phyloP scores from a whole-genome alignment of 495 filamentous ascomycete species.

The Podospora australis region DNA sequence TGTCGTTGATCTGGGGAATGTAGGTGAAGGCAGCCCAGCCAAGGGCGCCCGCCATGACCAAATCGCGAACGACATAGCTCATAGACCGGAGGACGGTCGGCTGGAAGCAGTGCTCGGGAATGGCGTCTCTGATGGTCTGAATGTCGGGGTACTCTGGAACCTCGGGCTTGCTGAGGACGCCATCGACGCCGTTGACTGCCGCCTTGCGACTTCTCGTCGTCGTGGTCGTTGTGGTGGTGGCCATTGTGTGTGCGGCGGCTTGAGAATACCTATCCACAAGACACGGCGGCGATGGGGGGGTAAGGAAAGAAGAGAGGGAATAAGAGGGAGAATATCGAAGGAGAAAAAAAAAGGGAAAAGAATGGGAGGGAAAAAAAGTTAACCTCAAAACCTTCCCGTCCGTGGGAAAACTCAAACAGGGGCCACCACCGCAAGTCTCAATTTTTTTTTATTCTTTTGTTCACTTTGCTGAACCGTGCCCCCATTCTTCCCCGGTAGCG shows the following conservation, averaged over 20 bases:
- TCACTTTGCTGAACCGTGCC: neutral
- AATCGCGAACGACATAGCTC: slow-evolving; percentile 63
- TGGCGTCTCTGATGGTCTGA: slow-evolving; percentile 71
- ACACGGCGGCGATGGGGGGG: neutral
- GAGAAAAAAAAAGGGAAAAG: neutral
- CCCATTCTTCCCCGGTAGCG: no score
- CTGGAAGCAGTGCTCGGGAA: slow-evolving; percentile 75
- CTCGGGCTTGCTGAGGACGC: slow-evolving; percentile 43
- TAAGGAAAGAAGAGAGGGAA: neutral
- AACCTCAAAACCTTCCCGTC: neutral
- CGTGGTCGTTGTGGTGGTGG: slow-evolving; percentile 25
- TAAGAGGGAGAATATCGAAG: neutral
- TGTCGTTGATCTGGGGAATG: slow-evolving; percentile 51
- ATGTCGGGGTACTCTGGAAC: slow-evolving; percentile 63
- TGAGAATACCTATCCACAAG: neutral
- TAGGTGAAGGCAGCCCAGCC: slow-evolving; percentile 62
- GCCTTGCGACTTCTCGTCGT: slow-evolving; percentile 17
- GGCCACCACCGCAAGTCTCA: neutral
- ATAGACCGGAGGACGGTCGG: slow-evolving; percentile 57
- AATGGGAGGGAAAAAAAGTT: neutral
- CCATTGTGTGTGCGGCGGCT: neutral
- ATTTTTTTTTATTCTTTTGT: slow-evolving; percentile 1
- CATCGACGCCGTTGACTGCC: slow-evolving; percentile 6
- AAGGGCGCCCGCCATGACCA: slow-evolving; percentile 50
- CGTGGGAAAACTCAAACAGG: neutral